phyloP scores from a whole-genome alignment of 176 grass and related monocot species.

The Triticum urartu region DNA sequence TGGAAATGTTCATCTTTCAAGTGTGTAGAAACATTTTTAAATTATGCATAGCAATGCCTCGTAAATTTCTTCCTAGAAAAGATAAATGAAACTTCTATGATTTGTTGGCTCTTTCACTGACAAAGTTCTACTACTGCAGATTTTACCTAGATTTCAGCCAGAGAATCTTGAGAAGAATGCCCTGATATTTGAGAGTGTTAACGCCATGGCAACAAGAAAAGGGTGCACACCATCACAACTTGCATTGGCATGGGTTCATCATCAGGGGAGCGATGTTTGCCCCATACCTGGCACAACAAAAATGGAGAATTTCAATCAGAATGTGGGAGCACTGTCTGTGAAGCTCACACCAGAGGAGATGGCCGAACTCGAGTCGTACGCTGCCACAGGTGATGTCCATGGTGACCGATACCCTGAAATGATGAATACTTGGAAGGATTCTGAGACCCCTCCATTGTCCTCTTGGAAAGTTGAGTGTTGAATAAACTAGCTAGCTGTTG shows the following conservation, averaged over 20 bases:
- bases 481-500: too few relatives aligned
- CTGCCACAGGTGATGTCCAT: neutral
- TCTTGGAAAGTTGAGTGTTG: neutral
- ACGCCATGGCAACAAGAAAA: neutral
- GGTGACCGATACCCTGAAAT: neutral
- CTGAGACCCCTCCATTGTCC: neutral
- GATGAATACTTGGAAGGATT: neutral
- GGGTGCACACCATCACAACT: neutral
- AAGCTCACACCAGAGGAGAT: neutral
- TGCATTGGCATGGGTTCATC: slow-evolving; percentile 8
- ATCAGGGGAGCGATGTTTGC: neutral
- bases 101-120: neutral
- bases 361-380: slow-evolving; percentile 4
- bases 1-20: neutral
- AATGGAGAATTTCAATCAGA: slow-evolving; percentile 6
- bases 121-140: neutral
- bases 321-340: neutral
- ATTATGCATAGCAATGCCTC: neutral
- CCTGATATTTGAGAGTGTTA: neutral
- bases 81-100: neutral
- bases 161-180: neutral
- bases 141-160: neutral
- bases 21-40: neutral
- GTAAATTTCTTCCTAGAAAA: neutral
- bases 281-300: neutral